Conservation (phyloP, 345 rosid genomes). For the Clarkia xantiana region DNA sequence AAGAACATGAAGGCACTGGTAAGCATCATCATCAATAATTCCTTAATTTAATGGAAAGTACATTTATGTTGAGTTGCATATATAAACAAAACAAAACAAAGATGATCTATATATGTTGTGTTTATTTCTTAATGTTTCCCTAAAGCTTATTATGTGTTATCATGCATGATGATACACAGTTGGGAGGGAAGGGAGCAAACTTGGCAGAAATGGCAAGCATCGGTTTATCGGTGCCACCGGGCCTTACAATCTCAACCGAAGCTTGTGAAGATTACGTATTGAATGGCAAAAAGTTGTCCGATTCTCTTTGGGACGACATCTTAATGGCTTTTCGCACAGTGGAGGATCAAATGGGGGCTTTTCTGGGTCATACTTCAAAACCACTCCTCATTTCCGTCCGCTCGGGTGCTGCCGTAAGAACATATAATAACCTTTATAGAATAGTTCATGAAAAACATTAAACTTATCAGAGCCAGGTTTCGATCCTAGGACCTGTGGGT, state of each 20-base stretch:
- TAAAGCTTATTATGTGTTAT: too few relatives aligned
- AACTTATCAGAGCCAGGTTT: too few relatives aligned
- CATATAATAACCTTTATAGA: too few relatives aligned
- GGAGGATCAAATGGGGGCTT: slow-evolving; percentile 68
- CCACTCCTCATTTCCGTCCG: slow-evolving; percentile 96
- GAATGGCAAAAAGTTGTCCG: slow-evolving; percentile 47
- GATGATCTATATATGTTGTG: too few relatives aligned
- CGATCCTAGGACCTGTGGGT: neutral
- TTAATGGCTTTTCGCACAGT: slow-evolving; percentile 40
- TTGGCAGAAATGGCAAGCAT: slow-evolving; percentile 96
- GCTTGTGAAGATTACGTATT: slow-evolving; percentile 74
- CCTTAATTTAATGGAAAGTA: too few relatives aligned
- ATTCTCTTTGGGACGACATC: slow-evolving; percentile 70
- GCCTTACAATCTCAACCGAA: slow-evolving; percentile 86
- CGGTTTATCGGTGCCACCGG: slow-evolving; percentile 90
- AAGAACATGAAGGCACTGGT: slow-evolving; percentile 96
- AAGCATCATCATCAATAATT: slow-evolving; percentile 15
- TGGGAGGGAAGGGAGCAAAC: slow-evolving; percentile 97
- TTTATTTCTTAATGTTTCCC: too few relatives aligned
- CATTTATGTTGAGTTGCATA: too few relatives aligned
- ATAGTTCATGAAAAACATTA: too few relatives aligned
- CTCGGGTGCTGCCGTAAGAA: slow-evolving; percentile 91
- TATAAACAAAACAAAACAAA: too few relatives aligned
- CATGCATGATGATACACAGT: slow-evolving; percentile 20
- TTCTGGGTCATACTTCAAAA: slow-evolving; percentile 59